Evolutionary conservation across 371 early-diverging fungal genomes (phyloP), one percentile per base, ranked within the genome.

Genomic region (Caulochytrium protostelioides): DNA sequence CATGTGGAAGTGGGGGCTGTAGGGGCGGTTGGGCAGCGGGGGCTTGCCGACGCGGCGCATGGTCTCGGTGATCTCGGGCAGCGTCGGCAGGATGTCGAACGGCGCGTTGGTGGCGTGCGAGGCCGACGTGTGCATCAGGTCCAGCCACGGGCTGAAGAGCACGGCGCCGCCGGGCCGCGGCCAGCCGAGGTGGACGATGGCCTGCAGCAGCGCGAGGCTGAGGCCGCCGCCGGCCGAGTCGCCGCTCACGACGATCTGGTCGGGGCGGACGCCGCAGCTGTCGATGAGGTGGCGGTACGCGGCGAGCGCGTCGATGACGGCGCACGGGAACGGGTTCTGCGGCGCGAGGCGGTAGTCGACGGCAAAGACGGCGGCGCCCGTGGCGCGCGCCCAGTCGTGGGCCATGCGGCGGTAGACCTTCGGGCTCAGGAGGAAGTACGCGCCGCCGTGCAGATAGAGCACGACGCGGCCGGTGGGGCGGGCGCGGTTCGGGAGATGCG

Each of bases 391-490:
- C 17, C 57, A 29, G 8, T 47, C 36, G 10, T 43, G 39, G 5
- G 53, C 54, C 19, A 61, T 28, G 18, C 28, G 22, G 7, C 55
- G 38, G 43, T 57, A 59, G 12, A 59, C 54, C 9, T 17, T 30
- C 1, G 54, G 33, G 16, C 30, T 35, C 13, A 72, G 59, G 10
- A 66, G 22, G 29, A 59, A 58, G 47, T 72, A 78, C 4, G 65
- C 78, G 6, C 79, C 79, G 23, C 83, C 83, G 41, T 82, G 79
- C 20, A 74, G 33, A 37, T 74, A 82, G 13, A 72, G 44, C 0
- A 70, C 41, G 7, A 66, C 56, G 19, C 13, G 14, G 9, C 12
- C 32, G 19, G 9, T 15, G 7, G 14, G 5, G 2, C n/a, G 25
- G 14, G 2, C 27, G 26, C 7, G 31, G 5, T 8, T n/a, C n/a